Base-by-base conservation (phyloP, 306 rosid species). In the Fagus crenata region DNA sequence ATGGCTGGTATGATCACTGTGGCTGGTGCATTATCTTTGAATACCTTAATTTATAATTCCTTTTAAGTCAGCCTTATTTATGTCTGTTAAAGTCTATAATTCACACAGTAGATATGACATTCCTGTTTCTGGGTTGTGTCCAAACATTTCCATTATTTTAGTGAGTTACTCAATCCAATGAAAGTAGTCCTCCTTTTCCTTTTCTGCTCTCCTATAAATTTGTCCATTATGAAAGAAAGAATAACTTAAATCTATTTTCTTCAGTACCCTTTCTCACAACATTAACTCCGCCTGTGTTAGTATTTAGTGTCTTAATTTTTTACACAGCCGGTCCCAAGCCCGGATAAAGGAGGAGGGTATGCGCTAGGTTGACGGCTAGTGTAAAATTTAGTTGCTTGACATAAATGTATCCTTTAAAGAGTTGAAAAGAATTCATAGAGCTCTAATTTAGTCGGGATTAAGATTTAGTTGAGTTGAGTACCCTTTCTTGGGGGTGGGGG, bases 261-360 rank as follows among this genome's bases (percentile, higher is more conserved):
- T 2, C 13, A 28, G 67, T 32, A 61, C 35, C 63, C 9, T 11
- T 12, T 33, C 13, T 61, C 67, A 61, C 67, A n/a, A 61, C 67
- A 61, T 61, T 31, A 61, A 61, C 40, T 61, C 40, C 40, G 67
- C 40, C 39, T 61, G 67, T 61, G 67, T 61, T 61, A 61, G 33
- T 61, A 32, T 12, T 61, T 61, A 12, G 40, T 58, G n/a, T 33
- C 40, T 13, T 28, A 58, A 22, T 58, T 28, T 58, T 58, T 58
- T 58, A 58, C 65, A 58, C 67, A 31, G 67, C 67, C 67, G 40
- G 67, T 33, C 67, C 40, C 67, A 61, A 61, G 67, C 41, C 67
- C 40, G 67, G 67, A 33, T 33, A 61, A 61, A 61, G 67, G 67
- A 58, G 65, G 65, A 61, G 67, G 40, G 67, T 61, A 1, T 61